phyloP scores from a whole-genome alignment of 106 monocot genomes.

The Allium cepa region DNA sequence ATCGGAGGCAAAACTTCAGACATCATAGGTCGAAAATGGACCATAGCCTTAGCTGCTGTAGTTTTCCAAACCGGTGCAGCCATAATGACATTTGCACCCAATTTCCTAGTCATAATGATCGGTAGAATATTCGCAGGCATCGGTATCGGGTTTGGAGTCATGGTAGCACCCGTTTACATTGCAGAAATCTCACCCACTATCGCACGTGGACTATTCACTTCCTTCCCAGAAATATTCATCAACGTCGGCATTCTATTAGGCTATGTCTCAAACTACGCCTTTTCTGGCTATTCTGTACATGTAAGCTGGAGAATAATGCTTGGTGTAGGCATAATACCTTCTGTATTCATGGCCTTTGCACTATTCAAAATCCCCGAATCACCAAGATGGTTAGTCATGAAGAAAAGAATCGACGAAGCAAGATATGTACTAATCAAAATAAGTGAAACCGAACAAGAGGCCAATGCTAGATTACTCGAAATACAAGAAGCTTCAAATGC shows the following conservation, averaged over 20 bases:
- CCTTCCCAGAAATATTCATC: conserved; percentile 96
- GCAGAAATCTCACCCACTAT: conserved; percentile 89
- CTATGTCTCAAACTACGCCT: conserved; percentile 85
- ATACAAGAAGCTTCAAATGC: conserved; percentile 54
- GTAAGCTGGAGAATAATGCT: conserved; percentile 94
- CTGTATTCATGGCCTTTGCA: conserved; percentile 75
- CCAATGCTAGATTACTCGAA: conserved; percentile 54
- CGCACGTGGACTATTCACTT: conserved; percentile 71
- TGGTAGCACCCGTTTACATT: conserved; percentile 96
- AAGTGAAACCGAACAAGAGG: conserved; percentile 51
- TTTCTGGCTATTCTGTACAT: conserved; percentile 73
- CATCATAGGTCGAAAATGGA: conserved; percentile 87
- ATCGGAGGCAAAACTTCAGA: conserved; percentile 79
- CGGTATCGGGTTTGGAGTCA: conserved; percentile 88
- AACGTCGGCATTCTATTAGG: conserved; percentile 92
- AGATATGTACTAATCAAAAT: conserved; percentile 51
- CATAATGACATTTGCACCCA: conserved; percentile 77
- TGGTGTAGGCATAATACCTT: conserved; percentile 89
- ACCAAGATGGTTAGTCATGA: conserved; percentile 90
- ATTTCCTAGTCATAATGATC: conserved; percentile 62
- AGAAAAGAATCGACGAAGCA: conserved; percentile 68
- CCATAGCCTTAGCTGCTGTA: conserved; percentile 81
- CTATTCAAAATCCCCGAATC: conserved; percentile 86
- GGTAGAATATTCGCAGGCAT: conserved; percentile 80
- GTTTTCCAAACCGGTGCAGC: conserved; percentile 78